phyloP scores from a whole-genome alignment of 768 basidiomycete genomes.

The Calvatia gigantea region DNA sequence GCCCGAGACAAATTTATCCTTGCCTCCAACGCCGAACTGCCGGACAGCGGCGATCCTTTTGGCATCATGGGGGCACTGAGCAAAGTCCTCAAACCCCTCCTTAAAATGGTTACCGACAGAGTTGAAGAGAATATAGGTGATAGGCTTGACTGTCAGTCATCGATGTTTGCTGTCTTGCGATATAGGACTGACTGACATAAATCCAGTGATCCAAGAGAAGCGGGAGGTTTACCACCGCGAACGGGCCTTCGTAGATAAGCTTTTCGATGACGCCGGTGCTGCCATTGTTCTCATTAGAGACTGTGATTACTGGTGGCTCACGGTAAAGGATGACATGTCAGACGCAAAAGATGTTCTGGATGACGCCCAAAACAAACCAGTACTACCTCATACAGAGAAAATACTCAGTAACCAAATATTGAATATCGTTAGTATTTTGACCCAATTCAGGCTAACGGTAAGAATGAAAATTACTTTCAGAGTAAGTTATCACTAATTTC shows the following conservation, averaged over 20 bases:
- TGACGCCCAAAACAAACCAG: no score
- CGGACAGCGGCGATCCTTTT: no score
- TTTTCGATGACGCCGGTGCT: no score
- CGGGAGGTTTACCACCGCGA: neutral
- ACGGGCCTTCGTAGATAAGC: no score
- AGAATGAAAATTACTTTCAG: neutral
- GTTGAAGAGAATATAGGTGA: neutral
- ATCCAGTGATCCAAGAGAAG: neutral
- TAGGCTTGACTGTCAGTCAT: neutral
- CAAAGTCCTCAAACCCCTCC: neutral
- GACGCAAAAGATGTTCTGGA: no score
- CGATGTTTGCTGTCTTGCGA: no score
- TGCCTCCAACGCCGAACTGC: neutral
- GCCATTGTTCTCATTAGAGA: no score
- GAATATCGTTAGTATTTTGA: neutral
- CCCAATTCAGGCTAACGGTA: neutral
- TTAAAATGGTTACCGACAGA: neutral
- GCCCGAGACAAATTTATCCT: neutral
- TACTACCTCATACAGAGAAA: no score
- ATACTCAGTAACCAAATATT: neutral
- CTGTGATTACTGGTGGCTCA: no score
- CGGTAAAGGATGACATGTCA: no score
- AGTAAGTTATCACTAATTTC: neutral
- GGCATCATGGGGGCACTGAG: no score
- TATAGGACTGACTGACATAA: no score